Conservation (phyloP, 1,139 yeast genomes). For the Nakaseomyces nivariensis region DNA sequence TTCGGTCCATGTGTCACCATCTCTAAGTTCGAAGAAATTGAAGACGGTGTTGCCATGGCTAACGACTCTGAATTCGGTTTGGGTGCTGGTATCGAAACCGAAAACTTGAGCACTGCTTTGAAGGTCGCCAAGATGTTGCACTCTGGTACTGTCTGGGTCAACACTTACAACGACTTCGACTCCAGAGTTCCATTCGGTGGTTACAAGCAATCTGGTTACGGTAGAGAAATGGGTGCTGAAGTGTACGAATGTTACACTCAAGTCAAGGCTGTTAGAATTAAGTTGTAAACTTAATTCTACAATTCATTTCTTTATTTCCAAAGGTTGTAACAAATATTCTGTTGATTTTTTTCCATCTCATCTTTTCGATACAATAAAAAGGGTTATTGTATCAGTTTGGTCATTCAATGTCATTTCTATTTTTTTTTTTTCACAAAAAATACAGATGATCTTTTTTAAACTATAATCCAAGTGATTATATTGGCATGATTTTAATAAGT, state of each 20-base stretch:
- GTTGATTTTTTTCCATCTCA: no score
- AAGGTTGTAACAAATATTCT: constrained; percentile 1
- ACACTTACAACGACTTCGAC: constrained; percentile 66
- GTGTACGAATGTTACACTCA: constrained; percentile 66
- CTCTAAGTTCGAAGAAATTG: constrained; percentile 51
- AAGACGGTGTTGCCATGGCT: constrained; percentile 54
- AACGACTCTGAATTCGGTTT: constrained; percentile 68
- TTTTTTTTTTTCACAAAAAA: neutral
- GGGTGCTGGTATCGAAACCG: constrained; percentile 72
- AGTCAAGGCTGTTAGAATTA: constrained; percentile 60
- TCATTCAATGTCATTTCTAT: neutral
- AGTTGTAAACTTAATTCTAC: constrained; percentile 11
- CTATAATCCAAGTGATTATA: neutral
- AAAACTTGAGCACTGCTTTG: constrained; percentile 41
- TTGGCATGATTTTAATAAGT: neutral
- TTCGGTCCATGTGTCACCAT: constrained; percentile 68
- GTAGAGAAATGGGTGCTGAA: constrained; percentile 72
- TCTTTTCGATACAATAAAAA: neutral
- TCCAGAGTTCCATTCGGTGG: constrained; percentile 72
- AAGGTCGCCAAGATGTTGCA: constrained; percentile 51
- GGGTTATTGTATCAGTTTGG: neutral
- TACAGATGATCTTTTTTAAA: neutral
- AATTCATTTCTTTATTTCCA: neutral
- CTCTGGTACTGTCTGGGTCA: constrained; percentile 72
- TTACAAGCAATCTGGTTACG: constrained; percentile 66